Percentiles rank a stretch among this genome's conserved stretches.
Evolutionary conservation across 2,329 filamentous ascomycete genomes (phyloP).

Genomic region (Fusarium drepaniforme): DNA sequence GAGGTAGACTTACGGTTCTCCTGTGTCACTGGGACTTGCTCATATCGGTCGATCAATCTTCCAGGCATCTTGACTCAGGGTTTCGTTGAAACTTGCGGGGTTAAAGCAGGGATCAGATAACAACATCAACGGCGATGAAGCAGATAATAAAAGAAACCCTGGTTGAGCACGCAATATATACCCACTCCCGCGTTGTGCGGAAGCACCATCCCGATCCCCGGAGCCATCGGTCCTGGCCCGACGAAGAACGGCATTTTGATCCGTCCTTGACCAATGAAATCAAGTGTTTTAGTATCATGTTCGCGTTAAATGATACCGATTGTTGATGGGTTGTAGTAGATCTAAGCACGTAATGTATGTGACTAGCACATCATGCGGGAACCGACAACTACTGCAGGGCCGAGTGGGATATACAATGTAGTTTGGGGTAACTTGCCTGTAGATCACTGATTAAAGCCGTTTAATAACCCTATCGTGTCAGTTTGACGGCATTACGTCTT

Average conservation of each 20-base stretch:
- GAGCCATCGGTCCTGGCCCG: background rate
- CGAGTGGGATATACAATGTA: background rate
- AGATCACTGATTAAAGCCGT: background rate
- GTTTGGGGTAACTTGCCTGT: background rate
- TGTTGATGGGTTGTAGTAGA: background rate
- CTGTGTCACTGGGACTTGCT: background rate
- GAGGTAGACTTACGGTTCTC: background rate
- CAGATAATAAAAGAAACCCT: background rate
- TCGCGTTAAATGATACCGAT: background rate
- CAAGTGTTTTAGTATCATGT: background rate
- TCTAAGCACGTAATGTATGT: background rate
- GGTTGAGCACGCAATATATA: background rate
- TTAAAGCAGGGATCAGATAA: background rate
- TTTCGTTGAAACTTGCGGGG: background rate
- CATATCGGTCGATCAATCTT: background rate
- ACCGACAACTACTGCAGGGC: background rate
- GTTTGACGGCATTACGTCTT: background rate
- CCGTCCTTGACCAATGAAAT: background rate
- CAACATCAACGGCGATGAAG: background rate
- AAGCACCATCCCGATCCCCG: background rate
- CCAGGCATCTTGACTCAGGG: background rate
- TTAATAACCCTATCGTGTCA: background rate
- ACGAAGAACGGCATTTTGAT: background rate
- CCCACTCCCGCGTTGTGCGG: background rate
- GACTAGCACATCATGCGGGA: background rate